Evolutionary conservation across 2,329 filamentous ascomycete genomes (phyloP).

Genomic region (Sclerotinia nivalis): DNA sequence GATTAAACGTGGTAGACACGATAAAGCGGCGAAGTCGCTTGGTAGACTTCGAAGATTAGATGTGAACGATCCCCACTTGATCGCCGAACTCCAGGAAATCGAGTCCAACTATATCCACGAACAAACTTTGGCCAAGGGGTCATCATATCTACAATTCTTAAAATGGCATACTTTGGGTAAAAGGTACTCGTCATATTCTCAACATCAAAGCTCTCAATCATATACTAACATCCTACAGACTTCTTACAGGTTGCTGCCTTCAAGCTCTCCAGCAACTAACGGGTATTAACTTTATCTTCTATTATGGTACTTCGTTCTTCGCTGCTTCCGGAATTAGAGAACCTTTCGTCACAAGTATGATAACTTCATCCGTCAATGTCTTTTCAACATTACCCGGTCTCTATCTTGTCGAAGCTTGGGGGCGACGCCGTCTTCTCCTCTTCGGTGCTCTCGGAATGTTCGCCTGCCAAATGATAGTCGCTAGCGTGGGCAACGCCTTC

Average conservation of each 20-base stretch:
- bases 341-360: conserved; percentile 80
- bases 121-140: conserved; percentile 4
- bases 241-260: conserved; percentile 17
- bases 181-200: neutral
- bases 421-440: conserved; percentile 77
- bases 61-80: conserved; percentile 43
- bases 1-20: conserved; percentile 40
- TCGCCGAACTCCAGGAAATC: conserved; percentile 10
- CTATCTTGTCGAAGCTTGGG: conserved; percentile 81
- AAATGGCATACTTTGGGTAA: conserved; percentile 22
- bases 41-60: conserved; percentile 63
- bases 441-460: conserved; percentile 80
- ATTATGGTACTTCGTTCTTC: conserved; percentile 92
- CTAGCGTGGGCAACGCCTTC: conserved; percentile 54
- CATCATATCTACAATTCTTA: conserved; percentile 19
- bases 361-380: conserved; percentile 72
- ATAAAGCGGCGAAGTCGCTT: conserved; percentile 61
- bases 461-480: conserved; percentile 82
- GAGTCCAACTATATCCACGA: conserved; percentile 18
- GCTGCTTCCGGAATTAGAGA: conserved; percentile 66
- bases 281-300: conserved; percentile 94
- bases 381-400: conserved; percentile 77
- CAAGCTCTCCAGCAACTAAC: conserved; percentile 43
- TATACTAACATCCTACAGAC: neutral
- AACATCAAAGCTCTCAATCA: no score